Percentiles rank a stretch among this genome's conserved stretches.
phyloP scores from a whole-genome alignment of 371 early-diverging fungal genomes.

The Mucor plumbeus region DNA sequence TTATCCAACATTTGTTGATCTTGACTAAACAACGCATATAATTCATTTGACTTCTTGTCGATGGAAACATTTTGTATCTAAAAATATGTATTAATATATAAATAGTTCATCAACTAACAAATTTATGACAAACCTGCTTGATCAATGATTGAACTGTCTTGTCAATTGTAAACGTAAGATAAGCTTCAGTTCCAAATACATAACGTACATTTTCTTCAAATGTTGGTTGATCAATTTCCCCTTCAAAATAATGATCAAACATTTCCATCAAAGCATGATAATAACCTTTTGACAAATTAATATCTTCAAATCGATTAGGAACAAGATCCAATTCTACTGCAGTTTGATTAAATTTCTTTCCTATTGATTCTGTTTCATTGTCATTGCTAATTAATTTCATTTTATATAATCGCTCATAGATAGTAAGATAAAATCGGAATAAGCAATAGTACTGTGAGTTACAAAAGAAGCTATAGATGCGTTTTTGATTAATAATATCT shows the following conservation, averaged over 20 bases:
- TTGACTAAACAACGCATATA: conserved; percentile 15
- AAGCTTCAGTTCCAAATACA: conserved; percentile 84
- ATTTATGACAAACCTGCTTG: conserved; percentile 64
- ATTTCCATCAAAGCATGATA: conserved; percentile 73
- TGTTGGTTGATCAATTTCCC: conserved; percentile 74
- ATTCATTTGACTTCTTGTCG: conserved; percentile 19
- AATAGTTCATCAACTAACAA: no score
- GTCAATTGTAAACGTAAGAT: conserved; percentile 83
- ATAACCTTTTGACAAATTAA: conserved; percentile 57
- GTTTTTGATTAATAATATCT: conserved; percentile 10
- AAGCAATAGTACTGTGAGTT: conserved; percentile 57
- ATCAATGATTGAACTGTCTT: conserved; percentile 72
- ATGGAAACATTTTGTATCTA: conserved; percentile 1
- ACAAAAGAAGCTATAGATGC: conserved; percentile 50
- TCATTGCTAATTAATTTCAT: conserved; percentile 75
- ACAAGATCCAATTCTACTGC: conserved; percentile 84
- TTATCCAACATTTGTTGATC: not conserved
- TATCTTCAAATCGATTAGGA: conserved; percentile 58
- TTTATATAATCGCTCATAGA: conserved; percentile 80
- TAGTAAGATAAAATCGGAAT: conserved; percentile 81
- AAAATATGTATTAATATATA: no score
- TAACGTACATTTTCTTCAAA: conserved; percentile 91
- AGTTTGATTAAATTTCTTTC: conserved; percentile 65
- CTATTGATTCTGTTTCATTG: conserved; percentile 47
- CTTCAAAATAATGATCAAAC: conserved; percentile 73